Percentiles rank a stretch among this genome's conserved stretches.
These are phyloP conservation scores for Pseudocercospora ulei DNA, from an alignment of 2,329 filamentous ascomycete genomes.

Conservation along the genomic window DNA sequence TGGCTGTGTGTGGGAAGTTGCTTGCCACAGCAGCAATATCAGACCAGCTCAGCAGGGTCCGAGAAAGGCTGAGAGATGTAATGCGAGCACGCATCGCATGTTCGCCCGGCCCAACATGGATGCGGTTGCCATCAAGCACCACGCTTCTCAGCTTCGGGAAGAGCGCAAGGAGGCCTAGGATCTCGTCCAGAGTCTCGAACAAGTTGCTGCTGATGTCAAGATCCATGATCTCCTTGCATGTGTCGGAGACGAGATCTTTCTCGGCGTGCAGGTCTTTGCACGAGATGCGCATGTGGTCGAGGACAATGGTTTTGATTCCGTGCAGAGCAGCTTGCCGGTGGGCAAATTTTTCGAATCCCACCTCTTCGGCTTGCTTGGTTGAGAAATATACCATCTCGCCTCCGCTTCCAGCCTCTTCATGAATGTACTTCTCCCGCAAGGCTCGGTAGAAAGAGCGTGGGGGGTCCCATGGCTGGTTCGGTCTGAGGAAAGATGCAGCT, in stretches of 20 bases:
- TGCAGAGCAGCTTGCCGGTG: constrained; percentile 66
- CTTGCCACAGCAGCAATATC: constrained; percentile 37
- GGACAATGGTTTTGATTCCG: constrained; percentile 68
- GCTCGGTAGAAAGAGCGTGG: constrained; percentile 68
- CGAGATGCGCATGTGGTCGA: constrained; percentile 63
- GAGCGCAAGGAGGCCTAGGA: constrained; percentile 61
- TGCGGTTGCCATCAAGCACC: constrained; percentile 54
- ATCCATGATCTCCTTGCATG: constrained; percentile 55
- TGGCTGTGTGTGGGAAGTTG: constrained; percentile 48
- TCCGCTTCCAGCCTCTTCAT: constrained; percentile 32
- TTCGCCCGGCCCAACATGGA: constrained; percentile 30
- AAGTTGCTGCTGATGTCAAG: constrained; percentile 80
- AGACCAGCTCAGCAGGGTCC: constrained; percentile 39
- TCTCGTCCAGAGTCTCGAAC: constrained; percentile 56
- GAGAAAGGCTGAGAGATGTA: constrained; percentile 40
- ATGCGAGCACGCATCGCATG: constrained; percentile 11
- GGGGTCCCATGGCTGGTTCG: constrained; percentile 58
- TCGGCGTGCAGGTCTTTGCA: constrained; percentile 16
- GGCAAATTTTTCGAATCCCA: constrained; percentile 89
- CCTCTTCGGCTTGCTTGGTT: constrained; percentile 78
- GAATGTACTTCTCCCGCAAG: constrained; percentile 71
- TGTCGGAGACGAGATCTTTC: constrained; percentile 44
- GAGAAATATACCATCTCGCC: constrained; percentile 58
- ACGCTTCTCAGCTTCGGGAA: constrained; percentile 51
- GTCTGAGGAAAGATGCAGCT: constrained; percentile 78